Evolutionary conservation across 1,284 basidiomycete genomes (phyloP).

Genomic region (Phylloboletellus chloephorus): DNA sequence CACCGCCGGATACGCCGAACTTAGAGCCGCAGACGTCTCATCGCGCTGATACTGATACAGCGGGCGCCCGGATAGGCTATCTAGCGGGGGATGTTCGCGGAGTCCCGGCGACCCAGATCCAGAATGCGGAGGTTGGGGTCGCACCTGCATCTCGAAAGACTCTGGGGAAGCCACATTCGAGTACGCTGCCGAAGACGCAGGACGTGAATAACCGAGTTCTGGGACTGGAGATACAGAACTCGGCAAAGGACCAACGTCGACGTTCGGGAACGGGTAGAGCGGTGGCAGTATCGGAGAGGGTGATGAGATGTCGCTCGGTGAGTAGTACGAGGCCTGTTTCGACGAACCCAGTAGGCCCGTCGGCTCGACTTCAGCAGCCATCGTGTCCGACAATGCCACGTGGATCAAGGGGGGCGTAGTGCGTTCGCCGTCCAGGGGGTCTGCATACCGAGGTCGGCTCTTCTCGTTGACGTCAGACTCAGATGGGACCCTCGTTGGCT

Average conservation of each 20-base stretch:
- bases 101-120: slow-evolving; percentile 14
- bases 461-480: slow-evolving; percentile 20
- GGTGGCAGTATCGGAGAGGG: slow-evolving; percentile 56
- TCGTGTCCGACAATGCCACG: slow-evolving; percentile 10
- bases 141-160: slow-evolving; percentile 53
- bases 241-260: slow-evolving; percentile 31
- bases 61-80: not conserved
- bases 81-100: slow-evolving; percentile 15
- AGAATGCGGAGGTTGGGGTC: slow-evolving; percentile 26
- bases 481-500: slow-evolving; percentile 39
- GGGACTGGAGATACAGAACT: slow-evolving; percentile 6
- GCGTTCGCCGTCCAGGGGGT: slow-evolving; percentile 5
- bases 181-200: slow-evolving; percentile 1
- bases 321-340: slow-evolving; percentile 57
- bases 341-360: not conserved
- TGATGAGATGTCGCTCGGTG: slow-evolving; percentile 57
- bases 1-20: slow-evolving; percentile 1
- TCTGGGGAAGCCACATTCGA: slow-evolving; percentile 17
- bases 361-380: slow-evolving; percentile 1
- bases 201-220: slow-evolving; percentile 3
- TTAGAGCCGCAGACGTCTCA: not conserved
- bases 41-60: slow-evolving; percentile 1
- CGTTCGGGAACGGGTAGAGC: slow-evolving; percentile 42
- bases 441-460: not conserved
- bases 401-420: slow-evolving; percentile 11